Evolutionary conservation across 208 protist genomes (phyloP).

Genomic region (Strigomonas culicis): DNA sequence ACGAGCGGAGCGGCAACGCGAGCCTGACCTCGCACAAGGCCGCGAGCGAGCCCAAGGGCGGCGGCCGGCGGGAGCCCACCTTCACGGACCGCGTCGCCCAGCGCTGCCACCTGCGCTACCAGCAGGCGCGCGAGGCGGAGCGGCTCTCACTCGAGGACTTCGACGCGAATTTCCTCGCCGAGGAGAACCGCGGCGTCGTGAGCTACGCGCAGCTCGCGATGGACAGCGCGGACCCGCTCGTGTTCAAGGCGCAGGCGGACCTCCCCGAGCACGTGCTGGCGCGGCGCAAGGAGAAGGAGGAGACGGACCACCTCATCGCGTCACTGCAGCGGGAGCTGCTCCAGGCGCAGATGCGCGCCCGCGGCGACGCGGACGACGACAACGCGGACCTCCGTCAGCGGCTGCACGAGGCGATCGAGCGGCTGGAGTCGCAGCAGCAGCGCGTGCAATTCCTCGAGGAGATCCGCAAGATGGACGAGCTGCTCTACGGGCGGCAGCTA

Average conservation of each 20-base stretch:
- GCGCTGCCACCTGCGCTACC: conserved; percentile 11
- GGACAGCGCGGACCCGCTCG: neutral
- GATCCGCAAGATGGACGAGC: conserved; percentile 33
- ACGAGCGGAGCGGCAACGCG: neutral
- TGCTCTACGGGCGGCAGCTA: conserved; percentile 16
- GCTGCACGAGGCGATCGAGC: conserved; percentile 39
- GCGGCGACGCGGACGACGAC: conserved; percentile 4
- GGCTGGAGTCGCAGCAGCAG: conserved; percentile 34
- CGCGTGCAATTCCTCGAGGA: conserved; percentile 60
- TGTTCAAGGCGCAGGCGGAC: neutral
- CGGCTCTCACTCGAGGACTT: conserved; percentile 24
- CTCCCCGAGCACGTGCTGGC: neutral
- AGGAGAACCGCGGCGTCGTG: neutral
- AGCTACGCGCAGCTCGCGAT: neutral
- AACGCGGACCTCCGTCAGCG: neutral
- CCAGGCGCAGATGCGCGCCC: conserved; percentile 14
- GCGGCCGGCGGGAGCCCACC: conserved; percentile 8
- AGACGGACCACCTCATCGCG: conserved; percentile 29
- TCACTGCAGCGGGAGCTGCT: conserved; percentile 26
- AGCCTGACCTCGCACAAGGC: neutral
- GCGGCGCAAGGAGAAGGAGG: conserved; percentile 35
- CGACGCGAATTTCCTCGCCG: conserved; percentile 17
- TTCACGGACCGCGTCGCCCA: neutral
- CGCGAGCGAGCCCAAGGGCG: neutral
- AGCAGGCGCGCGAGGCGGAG: conserved; percentile 26